These are phyloP conservation scores for Coriolopsis trogii DNA, from an alignment of 1,284 basidiomycete species.

Conservation along the genomic window DNA sequence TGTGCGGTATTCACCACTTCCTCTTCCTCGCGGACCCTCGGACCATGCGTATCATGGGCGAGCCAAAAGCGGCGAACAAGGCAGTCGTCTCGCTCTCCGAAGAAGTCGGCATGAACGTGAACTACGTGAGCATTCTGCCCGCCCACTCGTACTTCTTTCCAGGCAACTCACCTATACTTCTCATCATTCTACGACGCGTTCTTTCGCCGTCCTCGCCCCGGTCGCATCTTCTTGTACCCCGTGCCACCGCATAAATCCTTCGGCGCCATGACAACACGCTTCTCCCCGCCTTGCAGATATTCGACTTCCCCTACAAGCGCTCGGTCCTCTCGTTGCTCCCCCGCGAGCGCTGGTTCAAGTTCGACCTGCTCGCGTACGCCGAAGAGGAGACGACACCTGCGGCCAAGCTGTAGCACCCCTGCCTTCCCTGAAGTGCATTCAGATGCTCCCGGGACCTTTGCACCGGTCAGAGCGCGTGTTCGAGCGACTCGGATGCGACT, in stretches of 20 bases:
- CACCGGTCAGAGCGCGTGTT: no score
- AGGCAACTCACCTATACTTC: neutral
- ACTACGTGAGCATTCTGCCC: conserved; percentile 15
- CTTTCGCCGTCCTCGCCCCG: neutral
- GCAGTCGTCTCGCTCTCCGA: conserved; percentile 36
- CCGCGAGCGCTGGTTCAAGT: conserved; percentile 36
- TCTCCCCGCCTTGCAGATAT: conserved; percentile 32
- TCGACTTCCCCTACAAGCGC: conserved; percentile 40
- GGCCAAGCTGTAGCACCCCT: neutral
- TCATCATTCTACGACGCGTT: neutral
- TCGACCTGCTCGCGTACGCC: conserved; percentile 28
- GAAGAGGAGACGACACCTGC: conserved; percentile 9
- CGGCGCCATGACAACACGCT: neutral
- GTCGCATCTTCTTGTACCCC: neutral
- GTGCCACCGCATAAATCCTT: no score
- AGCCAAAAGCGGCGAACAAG: conserved; percentile 44
- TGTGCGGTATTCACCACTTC: conserved; percentile 48
- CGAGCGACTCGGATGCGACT: no score
- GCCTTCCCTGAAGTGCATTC: neutral
- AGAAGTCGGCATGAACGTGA: conserved; percentile 23
- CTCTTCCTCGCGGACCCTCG: conserved; percentile 52
- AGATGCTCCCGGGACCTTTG: no score
- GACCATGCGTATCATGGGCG: conserved; percentile 48
- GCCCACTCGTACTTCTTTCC: neutral
- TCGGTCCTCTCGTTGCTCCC: conserved; percentile 29